phyloP scores from a whole-genome alignment of 73 alveolate species.

The Paramecium sonneborni region DNA sequence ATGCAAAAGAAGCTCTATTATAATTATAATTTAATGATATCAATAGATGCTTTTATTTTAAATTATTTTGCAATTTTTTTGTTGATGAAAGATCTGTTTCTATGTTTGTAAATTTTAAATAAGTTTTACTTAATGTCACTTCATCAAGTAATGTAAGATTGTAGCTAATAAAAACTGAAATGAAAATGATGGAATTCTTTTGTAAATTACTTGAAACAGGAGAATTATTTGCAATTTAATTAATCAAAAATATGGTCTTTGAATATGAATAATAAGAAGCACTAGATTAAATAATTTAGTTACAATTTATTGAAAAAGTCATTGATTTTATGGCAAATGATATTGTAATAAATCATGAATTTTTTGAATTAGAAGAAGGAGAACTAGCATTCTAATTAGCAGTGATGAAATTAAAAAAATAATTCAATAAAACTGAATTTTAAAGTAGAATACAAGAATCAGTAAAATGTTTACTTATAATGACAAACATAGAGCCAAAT shows the following conservation, averaged over 20 bases:
- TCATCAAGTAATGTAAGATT: background rate
- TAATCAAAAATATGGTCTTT: background rate
- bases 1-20: background rate
- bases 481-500: slow-evolving; percentile 8
- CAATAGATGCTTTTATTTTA: slow-evolving; percentile 46
- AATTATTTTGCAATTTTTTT: slow-evolving; percentile 26
- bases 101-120: background rate
- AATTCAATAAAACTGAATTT: background rate
- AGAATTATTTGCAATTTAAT: background rate
- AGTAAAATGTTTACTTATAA: background rate
- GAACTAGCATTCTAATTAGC: slow-evolving; percentile 13
- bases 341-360: slow-evolving; percentile 20
- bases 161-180: background rate
- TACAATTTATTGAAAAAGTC: background rate
- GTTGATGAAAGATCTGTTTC: background rate
- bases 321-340: slow-evolving; percentile 17
- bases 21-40: slow-evolving; percentile 19
- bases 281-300: background rate
- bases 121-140: slow-evolving; percentile 1
- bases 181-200: slow-evolving; percentile 48
- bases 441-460: background rate
- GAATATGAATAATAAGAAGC: slow-evolving; percentile 24
- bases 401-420: background rate
- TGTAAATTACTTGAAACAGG: background rate
- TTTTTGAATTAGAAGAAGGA: slow-evolving; percentile 9